Conservation (phyloP, 495 filamentous ascomycete genomes). For the Cercophora samala region DNA sequence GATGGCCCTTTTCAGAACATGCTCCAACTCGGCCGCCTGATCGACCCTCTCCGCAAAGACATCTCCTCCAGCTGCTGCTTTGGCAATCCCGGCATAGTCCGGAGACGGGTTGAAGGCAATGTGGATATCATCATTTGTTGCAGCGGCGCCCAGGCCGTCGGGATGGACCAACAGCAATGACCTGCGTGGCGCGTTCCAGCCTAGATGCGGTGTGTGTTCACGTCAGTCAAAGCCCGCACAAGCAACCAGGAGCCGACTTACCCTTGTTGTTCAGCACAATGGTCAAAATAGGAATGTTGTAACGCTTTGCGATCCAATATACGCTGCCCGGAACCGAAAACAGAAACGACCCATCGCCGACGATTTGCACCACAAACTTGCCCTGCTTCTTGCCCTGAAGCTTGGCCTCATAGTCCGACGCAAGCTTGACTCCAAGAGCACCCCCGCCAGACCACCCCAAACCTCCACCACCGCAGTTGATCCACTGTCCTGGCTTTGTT, state of each 20-base stretch:
- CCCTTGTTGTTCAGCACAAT: constrained; percentile 93
- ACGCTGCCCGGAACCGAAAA: constrained; percentile 87
- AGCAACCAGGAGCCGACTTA: constrained; percentile 28
- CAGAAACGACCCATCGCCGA: constrained; percentile 88
- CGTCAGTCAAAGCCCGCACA: neutral
- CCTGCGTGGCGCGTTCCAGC: constrained; percentile 81
- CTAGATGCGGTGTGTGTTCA: constrained; percentile 36
- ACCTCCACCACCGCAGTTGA: constrained; percentile 93
- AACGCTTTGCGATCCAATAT: constrained; percentile 87
- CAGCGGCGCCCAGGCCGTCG: constrained; percentile 70
- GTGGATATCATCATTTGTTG: constrained; percentile 81
- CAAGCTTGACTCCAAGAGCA: constrained; percentile 83
- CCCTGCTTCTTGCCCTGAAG: constrained; percentile 58
- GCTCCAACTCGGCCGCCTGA: constrained; percentile 58
- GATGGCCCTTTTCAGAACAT: constrained; percentile 62
- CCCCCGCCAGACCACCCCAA: constrained; percentile 95
- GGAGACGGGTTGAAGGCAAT: constrained; percentile 83
- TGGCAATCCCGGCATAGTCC: constrained; percentile 88
- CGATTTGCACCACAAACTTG: constrained; percentile 88
- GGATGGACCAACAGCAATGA: constrained; percentile 81
- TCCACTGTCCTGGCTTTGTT: constrained; percentile 74
- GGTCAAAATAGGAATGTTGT: constrained; percentile 82
- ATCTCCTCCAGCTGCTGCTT: constrained; percentile 74
- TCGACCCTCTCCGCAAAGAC: constrained; percentile 61
- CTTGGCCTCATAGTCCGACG: constrained; percentile 59